phyloP scores from a whole-genome alignment of 768 basidiomycete species.

The Kwoniella sp. region DNA sequence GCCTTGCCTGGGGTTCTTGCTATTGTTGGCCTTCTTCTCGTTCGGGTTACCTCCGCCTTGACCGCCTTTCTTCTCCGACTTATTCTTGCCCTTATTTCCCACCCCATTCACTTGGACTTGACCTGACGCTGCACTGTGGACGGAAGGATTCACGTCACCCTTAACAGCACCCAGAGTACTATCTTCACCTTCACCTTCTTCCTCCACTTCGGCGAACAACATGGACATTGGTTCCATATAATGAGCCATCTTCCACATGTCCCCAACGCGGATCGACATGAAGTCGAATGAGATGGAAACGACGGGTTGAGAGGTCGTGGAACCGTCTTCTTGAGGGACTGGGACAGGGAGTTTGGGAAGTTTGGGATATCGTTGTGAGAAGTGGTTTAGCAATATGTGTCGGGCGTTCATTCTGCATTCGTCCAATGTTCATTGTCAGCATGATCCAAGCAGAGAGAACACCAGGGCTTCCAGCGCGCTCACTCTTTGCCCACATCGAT shows the following conservation, averaged over 20 bases:
- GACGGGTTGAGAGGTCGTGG: constrained; percentile 53
- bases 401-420: constrained; percentile 74
- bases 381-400: constrained; percentile 88
- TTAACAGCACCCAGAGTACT: constrained; percentile 22
- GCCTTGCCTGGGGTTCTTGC: no score
- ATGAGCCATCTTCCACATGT: constrained; percentile 82
- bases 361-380: constrained; percentile 91
- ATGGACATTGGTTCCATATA: constrained; percentile 72
- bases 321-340: constrained; percentile 12
- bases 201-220: constrained; percentile 54
- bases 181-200: constrained; percentile 47
- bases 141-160: constrained; percentile 26
- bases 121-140: constrained; percentile 4
- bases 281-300: constrained; percentile 83
- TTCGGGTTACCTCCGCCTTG: background rate
- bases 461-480: constrained; percentile 37
- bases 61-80: background rate
- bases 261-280: constrained; percentile 68
- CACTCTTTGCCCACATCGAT: constrained; percentile 73
- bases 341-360: constrained; percentile 65
- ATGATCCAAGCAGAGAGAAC: background rate
- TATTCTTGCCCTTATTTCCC: background rate
- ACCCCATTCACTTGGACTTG: background rate
- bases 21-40: background rate
- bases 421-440: constrained; percentile 1